These are phyloP conservation scores for Aspergillus carlsbadensis DNA, from an alignment of 495 filamentous ascomycete species.

Conservation along the genomic window DNA sequence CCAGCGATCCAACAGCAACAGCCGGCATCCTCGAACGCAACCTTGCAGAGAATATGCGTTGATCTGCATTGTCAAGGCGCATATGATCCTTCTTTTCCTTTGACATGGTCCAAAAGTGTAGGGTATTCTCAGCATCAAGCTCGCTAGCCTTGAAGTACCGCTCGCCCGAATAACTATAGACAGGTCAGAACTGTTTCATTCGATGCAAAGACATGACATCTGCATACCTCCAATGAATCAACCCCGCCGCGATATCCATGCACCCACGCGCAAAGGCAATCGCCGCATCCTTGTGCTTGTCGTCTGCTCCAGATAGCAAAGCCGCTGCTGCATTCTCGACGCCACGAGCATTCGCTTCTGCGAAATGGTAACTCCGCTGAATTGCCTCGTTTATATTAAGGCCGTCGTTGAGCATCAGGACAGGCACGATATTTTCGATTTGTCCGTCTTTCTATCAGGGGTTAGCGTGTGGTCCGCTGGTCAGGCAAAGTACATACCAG, in stretches of 20 bases:
- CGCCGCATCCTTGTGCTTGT: neutral
- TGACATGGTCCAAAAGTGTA: neutral
- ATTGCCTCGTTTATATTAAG: conserved; percentile 8
- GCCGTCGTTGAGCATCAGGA: conserved; percentile 12
- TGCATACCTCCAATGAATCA: conserved; percentile 11
- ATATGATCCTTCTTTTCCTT: too few species aligned
- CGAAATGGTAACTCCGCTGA: neutral
- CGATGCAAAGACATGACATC: neutral
- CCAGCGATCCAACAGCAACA: too few species aligned
- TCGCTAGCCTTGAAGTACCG: neutral
- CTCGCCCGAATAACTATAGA: neutral
- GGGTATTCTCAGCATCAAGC: neutral
- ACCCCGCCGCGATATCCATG: conserved; percentile 5
- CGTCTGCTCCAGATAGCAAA: neutral
- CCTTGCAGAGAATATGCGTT: too few species aligned
- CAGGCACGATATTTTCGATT: conserved; percentile 11
- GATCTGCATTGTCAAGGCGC: too few species aligned
- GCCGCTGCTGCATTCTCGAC: neutral
- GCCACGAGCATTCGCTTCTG: neutral
- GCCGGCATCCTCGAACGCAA: too few species aligned
- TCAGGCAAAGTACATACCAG: too few species aligned
- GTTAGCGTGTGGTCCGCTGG: too few species aligned
- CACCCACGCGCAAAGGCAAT: conserved; percentile 3
- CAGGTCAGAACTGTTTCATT: too few species aligned
- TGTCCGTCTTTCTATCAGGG: conserved; percentile 4